Percentiles rank a stretch among this genome's conserved stretches.
These are phyloP conservation scores for Setaria italica DNA, from an alignment of 202 grass and related monocot species.

Conservation along the genomic window DNA sequence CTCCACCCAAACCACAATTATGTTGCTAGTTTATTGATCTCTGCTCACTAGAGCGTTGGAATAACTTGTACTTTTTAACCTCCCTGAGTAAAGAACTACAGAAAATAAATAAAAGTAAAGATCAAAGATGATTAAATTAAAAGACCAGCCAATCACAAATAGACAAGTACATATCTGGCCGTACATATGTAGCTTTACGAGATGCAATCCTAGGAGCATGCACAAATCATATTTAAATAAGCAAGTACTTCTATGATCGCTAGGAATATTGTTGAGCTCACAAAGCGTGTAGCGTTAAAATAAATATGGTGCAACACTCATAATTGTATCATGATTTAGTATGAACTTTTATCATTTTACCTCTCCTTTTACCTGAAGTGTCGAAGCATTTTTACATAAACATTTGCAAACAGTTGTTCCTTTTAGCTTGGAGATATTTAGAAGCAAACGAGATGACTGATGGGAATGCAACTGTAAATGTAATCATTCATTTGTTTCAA, in stretches of 20 bases:
- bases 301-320: slow-evolving; percentile 13
- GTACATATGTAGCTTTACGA: slow-evolving; percentile 55
- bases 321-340: slow-evolving; percentile 16
- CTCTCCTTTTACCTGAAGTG: neutral
- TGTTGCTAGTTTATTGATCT: slow-evolving; percentile 35
- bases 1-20: slow-evolving; percentile 49
- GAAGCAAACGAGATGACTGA: neutral
- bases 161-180: slow-evolving; percentile 41
- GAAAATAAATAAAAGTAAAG: slow-evolving; percentile 22
- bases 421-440: neutral
- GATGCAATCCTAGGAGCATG: slow-evolving; percentile 52
- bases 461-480: slow-evolving; percentile 10
- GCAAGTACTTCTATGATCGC: slow-evolving; percentile 43
- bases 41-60: slow-evolving; percentile 19
- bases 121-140: slow-evolving; percentile 43
- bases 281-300: slow-evolving; percentile 38
- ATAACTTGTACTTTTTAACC: slow-evolving; percentile 32
- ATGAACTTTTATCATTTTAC: neutral
- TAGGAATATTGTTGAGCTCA: slow-evolving; percentile 46
- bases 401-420: neutral
- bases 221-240: slow-evolving; percentile 43
- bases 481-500: neutral
- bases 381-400: slow-evolving; percentile 16
- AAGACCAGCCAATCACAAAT: slow-evolving; percentile 51
- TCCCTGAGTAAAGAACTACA: slow-evolving; percentile 28